These are phyloP conservation scores for Dichotomopilus funicola DNA, from an alignment of 2,329 filamentous ascomycete genomes.

Conservation along the genomic window DNA sequence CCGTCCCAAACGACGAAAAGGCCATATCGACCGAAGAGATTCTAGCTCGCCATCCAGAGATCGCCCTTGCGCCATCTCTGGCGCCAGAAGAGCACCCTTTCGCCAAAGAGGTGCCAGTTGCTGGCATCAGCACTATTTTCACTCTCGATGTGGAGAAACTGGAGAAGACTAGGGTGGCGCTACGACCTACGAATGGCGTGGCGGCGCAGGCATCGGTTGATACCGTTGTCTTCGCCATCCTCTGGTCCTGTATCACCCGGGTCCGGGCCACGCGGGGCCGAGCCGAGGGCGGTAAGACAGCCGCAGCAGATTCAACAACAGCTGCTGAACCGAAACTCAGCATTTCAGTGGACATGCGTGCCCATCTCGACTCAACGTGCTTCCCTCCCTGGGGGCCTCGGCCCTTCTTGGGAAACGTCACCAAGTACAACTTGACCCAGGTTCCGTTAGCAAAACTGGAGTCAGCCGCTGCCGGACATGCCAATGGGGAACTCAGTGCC, in stretches of 20 bases:
- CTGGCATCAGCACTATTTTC: background rate
- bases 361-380: background rate
- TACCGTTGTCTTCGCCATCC: slow-evolving; percentile 5
- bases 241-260: slow-evolving; percentile 10
- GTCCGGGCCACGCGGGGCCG: slow-evolving; percentile 1
- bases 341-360: slow-evolving; percentile 5
- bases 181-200: background rate
- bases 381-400: background rate
- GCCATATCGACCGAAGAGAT: background rate
- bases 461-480: background rate
- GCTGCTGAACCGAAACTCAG: slow-evolving; percentile 1
- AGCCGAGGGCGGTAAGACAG: background rate
- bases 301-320: background rate
- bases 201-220: slow-evolving; percentile 1
- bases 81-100: background rate
- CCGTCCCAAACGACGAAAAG: background rate
- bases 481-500: background rate
- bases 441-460: background rate
- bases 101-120: too few species aligned
- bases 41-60: slow-evolving; percentile 1
- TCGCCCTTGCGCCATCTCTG: background rate
- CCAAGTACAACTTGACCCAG: background rate
- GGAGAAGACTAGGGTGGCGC: background rate
- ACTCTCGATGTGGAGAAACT: background rate
- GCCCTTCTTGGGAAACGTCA: slow-evolving; percentile 9